Evolutionary conservation across 2,329 filamentous ascomycete species (phyloP).

Genomic region (Dothiorella sarmentorum): DNA sequence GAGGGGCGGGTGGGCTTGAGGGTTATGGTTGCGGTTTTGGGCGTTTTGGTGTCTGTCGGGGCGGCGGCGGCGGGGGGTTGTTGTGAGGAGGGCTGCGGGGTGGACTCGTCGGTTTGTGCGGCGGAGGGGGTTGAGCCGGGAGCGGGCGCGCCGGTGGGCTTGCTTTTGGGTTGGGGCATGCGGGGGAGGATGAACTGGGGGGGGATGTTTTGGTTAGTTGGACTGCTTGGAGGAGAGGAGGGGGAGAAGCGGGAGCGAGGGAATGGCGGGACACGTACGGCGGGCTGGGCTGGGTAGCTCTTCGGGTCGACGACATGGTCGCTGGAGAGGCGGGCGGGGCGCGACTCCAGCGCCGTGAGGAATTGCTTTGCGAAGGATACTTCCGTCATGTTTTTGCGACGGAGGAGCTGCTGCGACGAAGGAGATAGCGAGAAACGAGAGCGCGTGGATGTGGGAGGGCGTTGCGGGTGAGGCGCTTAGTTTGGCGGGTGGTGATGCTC

Average conservation of each 20-base stretch:
- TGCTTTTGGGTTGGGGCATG: constrained; percentile 27
- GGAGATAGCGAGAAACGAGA: background rate
- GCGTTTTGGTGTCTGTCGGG: constrained; percentile 23
- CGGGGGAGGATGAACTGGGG: constrained; percentile 65
- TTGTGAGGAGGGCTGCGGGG: constrained; percentile 21
- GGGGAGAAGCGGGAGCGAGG: background rate
- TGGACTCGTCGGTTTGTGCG: constrained; percentile 46
- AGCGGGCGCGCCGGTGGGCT: constrained; percentile 53
- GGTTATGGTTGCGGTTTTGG: constrained; percentile 47
- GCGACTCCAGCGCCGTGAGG: constrained; percentile 73
- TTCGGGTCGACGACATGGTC: constrained; percentile 88
- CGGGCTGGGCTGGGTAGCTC: constrained; percentile 69
- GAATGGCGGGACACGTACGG: constrained; percentile 54
- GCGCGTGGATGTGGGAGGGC: background rate
- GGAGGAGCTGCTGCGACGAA: background rate
- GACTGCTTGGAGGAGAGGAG: constrained; percentile 55
- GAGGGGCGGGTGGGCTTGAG: constrained; percentile 67
- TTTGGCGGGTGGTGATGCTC: background rate
- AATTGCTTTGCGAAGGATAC: constrained; percentile 80
- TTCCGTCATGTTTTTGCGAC: constrained; percentile 52
- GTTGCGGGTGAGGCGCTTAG: background rate
- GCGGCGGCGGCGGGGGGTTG: constrained; percentile 19
- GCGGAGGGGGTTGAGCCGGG: constrained; percentile 24
- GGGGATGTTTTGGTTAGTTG: constrained; percentile 33
- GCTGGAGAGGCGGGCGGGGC: constrained; percentile 75